Base-by-base conservation (phyloP, 2,329 filamentous ascomycete species). In the Sporothrix schenckii region DNA sequence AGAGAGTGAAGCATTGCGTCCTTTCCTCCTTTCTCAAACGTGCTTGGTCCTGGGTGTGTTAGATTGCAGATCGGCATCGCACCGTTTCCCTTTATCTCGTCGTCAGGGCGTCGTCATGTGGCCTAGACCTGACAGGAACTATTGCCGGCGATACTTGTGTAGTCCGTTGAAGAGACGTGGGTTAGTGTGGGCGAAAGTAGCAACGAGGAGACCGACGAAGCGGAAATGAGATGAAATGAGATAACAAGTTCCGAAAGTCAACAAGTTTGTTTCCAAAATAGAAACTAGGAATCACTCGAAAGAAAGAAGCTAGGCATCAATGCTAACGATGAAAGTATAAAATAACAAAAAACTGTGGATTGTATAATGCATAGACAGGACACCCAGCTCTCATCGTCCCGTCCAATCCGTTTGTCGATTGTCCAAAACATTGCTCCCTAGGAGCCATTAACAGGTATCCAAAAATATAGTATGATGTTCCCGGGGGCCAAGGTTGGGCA, bases 91-190 rank as follows among this genome's bases (percentile, higher is more conserved):
- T 1, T 41, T 13, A n/a, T 47, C n/a, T 34, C 4, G 9, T 27
- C 58, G 58, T 63, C 58, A 61, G n/a, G 16, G 10, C 16, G 41
- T 34, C 65, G 50, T 56, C 65, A 47, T 67, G 65, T 39, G 53
- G 60, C 19, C 60, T 30, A 5, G 14, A 34, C 16, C 14, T 65
- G 61, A 24, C 21, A 44, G 27, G 10, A 50, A 30, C 61, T 21
- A 44, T 65, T 19, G n/a, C 24, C 14, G 11, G 30, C 9, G n/a
- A 14, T 34, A 24, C 39, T 19, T 9, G n/a, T 6, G n/a, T 61
- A 63, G 58, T 2, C 58, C 39, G 13, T 27, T 19, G n/a, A 61
- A 16, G n/a, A n/a, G 11, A 4, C 4, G 2, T 11, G 21, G 7
- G n/a, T 34, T 50, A 65, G 60, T 30, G 19, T 7, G 34, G 61